Evolutionary conservation across 1,139 yeast species (phyloP).

Genomic region (Sugiyamaella castrensis): DNA sequence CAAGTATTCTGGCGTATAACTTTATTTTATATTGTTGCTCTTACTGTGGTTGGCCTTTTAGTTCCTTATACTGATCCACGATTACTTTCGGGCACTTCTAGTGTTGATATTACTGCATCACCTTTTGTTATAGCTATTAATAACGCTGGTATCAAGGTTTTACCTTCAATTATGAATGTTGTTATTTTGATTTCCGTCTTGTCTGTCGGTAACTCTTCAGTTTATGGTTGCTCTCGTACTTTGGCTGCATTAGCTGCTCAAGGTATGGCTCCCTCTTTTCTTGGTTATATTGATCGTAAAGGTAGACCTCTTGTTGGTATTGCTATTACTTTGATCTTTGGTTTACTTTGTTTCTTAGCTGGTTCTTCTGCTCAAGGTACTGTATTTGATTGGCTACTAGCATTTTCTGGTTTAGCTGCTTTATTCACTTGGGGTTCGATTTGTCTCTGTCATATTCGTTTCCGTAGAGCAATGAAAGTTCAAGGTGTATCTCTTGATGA

Average conservation of each 20-base stretch:
- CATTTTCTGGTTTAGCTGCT: constrained; percentile 76
- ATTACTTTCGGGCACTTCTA: constrained; percentile 46
- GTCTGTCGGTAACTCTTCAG: constrained; percentile 73
- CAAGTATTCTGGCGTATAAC: constrained; percentile 71
- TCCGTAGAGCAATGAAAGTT: constrained; percentile 66
- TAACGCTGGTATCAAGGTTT: constrained; percentile 55
- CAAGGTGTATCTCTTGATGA: constrained; percentile 66
- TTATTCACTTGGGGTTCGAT: constrained; percentile 81
- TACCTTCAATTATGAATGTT: constrained; percentile 70
- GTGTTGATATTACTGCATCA: constrained; percentile 57
- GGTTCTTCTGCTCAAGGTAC: constrained; percentile 70
- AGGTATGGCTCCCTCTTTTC: constrained; percentile 71
- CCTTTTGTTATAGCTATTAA: constrained; percentile 72
- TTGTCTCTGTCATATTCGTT: constrained; percentile 70
- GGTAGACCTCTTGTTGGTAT: constrained; percentile 78
- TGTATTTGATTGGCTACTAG: constrained; percentile 76
- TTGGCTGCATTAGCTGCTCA: constrained; percentile 77
- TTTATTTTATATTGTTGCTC: constrained; percentile 60
- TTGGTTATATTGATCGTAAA: constrained; percentile 67
- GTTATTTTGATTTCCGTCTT: constrained; percentile 69
- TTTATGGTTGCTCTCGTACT: constrained; percentile 78
- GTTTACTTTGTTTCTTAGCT: constrained; percentile 62
- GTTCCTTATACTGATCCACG: constrained; percentile 59
- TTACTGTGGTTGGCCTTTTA: constrained; percentile 57
- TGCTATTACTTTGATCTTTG: constrained; percentile 53